Evolutionary conservation across 2,329 filamentous ascomycete genomes (phyloP).

Genomic region (Colletotrichum sp.): DNA sequence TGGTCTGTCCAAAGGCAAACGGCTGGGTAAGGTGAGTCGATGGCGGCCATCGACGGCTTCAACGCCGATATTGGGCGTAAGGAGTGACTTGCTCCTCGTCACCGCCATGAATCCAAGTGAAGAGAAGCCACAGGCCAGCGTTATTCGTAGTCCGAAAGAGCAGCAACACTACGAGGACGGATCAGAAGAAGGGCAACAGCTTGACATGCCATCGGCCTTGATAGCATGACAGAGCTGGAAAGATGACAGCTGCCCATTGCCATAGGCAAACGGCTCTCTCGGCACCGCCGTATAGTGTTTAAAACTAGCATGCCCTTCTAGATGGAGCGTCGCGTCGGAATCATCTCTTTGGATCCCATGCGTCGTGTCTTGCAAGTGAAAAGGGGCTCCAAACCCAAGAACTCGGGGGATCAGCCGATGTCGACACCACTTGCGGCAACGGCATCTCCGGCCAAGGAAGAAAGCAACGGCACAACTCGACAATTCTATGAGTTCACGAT

Average conservation of each 20-base stretch:
- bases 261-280: not conserved
- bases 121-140: not conserved
- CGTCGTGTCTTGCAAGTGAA: not conserved
- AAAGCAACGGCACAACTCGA: not conserved
- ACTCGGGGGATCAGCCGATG: not conserved
- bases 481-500: not conserved
- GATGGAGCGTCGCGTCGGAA: not conserved
- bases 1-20: not conserved
- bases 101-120: not conserved
- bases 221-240: not conserved
- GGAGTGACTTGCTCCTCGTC: not conserved
- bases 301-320: not conserved
- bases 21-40: not conserved
- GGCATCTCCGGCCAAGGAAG: not conserved
- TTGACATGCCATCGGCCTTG: not conserved
- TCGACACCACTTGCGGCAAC: not conserved
- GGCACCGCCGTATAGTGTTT: not conserved
- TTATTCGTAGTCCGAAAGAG: not conserved
- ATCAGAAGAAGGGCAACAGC: not conserved
- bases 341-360: not conserved
- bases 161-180: not conserved
- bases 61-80: not conserved
- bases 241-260: not conserved
- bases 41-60: not conserved
- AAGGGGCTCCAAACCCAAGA: not conserved